Evolutionary conservation across 352 stramenopile species (phyloP).

Genomic region (Phytopythium chamaehyphon): DNA sequence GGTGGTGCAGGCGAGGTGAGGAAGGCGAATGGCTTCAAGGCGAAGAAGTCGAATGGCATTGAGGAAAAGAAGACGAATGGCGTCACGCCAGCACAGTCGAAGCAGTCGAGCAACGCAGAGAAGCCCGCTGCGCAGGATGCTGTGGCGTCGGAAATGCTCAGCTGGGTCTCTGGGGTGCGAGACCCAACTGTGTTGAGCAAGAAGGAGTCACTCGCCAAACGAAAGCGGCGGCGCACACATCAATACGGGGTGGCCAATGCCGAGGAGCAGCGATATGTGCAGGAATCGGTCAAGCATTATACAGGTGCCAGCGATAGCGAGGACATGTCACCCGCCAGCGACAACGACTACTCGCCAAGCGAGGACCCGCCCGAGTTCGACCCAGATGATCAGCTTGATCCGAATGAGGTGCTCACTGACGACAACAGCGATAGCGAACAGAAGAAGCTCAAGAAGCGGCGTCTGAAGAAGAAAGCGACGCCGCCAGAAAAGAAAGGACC

Average conservation of each 20-base stretch:
- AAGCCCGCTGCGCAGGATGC: slow-evolving; percentile 11
- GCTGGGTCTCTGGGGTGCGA: slow-evolving; percentile 49
- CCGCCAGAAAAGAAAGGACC: slow-evolving; percentile 11
- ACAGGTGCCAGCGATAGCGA: slow-evolving; percentile 33
- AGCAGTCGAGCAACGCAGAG: background rate
- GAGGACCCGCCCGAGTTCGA: slow-evolving; percentile 33
- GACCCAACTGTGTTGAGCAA: slow-evolving; percentile 52
- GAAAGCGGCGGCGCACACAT: slow-evolving; percentile 28
- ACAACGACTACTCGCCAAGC: slow-evolving; percentile 39
- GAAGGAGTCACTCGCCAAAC: slow-evolving; percentile 44
- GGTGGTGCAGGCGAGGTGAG: too few species aligned
- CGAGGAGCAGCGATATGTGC: slow-evolving; percentile 34
- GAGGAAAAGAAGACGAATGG: too few species aligned
- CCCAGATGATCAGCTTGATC: slow-evolving; percentile 23
- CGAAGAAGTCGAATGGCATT: background rate
- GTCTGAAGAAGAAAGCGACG: slow-evolving; percentile 15
- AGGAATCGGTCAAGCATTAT: slow-evolving; percentile 33
- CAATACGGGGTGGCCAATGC: slow-evolving; percentile 36
- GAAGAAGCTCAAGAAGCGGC: slow-evolving; percentile 21
- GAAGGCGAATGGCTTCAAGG: too few species aligned
- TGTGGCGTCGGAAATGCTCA: slow-evolving; percentile 42
- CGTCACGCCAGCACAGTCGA: background rate
- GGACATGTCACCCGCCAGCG: slow-evolving; percentile 9
- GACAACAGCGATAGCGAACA: slow-evolving; percentile 31
- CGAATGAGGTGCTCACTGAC: slow-evolving; percentile 41